Evolutionary conservation across 768 basidiomycete species (phyloP).

Genomic region (Tulasnella sp.): DNA sequence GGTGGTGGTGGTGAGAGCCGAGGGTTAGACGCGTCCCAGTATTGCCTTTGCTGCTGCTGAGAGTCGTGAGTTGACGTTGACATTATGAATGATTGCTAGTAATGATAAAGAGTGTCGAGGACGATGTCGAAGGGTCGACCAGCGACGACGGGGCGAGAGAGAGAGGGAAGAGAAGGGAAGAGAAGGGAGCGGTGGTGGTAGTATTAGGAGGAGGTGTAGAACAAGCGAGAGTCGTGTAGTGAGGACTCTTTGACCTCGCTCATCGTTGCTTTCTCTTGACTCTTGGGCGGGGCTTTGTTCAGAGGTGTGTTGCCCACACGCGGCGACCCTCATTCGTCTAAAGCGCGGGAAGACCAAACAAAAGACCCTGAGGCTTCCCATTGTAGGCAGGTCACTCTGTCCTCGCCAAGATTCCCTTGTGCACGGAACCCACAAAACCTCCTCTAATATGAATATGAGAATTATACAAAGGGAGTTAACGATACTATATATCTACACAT

Average conservation of each 20-base stretch:
- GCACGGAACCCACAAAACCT: not conserved
- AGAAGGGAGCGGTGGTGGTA: not conserved
- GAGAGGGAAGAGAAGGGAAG: not conserved
- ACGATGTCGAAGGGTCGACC: not conserved
- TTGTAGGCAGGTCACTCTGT: not conserved
- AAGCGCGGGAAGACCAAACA: not conserved
- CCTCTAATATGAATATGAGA: not conserved
- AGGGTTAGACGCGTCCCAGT: not conserved
- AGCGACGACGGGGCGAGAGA: not conserved
- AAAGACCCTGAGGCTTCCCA: conserved; percentile 3
- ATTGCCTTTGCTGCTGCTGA: conserved; percentile 18
- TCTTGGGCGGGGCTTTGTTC: not conserved
- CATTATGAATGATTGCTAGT: not conserved
- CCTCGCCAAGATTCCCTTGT: not conserved
- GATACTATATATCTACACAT: not conserved
- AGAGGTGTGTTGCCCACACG: not conserved
- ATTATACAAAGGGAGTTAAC: not conserved
- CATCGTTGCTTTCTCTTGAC: not conserved
- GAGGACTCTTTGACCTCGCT: not conserved
- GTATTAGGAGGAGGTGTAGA: not conserved
- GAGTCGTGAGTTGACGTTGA: not conserved
- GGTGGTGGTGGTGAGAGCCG: not conserved
- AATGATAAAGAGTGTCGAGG: not conserved
- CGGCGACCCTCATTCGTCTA: not conserved
- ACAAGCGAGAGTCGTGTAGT: not conserved